These are phyloP conservation scores for Naegleria lovaniensis DNA, from an alignment of 208 protist species.

Conservation along the genomic window DNA sequence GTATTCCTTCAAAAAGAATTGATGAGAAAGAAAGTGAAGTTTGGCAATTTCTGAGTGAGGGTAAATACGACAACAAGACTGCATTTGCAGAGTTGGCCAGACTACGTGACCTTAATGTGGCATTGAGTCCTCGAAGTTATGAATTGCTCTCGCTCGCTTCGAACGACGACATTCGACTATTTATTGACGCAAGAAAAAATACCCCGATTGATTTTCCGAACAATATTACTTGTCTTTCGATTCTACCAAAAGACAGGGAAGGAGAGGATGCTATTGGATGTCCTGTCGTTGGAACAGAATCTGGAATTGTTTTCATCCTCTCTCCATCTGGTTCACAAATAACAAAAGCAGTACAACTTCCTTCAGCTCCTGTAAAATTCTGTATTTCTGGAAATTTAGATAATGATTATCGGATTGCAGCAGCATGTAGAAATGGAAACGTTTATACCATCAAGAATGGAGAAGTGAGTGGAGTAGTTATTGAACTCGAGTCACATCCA, in stretches of 20 bases:
- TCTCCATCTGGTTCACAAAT: slow-evolving; percentile 52
- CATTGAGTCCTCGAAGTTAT: neutral
- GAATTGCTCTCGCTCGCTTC: neutral
- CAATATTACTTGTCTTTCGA: slow-evolving; percentile 72
- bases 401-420: slow-evolving; percentile 80
- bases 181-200: neutral
- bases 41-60: slow-evolving; percentile 30
- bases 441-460: slow-evolving; percentile 85
- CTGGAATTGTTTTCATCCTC: slow-evolving; percentile 67
- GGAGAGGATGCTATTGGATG: slow-evolving; percentile 56
- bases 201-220: slow-evolving; percentile 8
- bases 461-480: slow-evolving; percentile 58
- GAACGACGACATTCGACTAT: neutral
- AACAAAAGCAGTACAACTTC: slow-evolving; percentile 56
- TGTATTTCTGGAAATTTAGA: slow-evolving; percentile 60
- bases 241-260: slow-evolving; percentile 56
- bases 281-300: slow-evolving; percentile 83
- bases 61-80: neutral
- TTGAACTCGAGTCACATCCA: slow-evolving; percentile 75
- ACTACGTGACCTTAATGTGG: neutral
- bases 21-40: neutral
- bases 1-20: slow-evolving; percentile 51
- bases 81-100: neutral
- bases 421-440: slow-evolving; percentile 74
- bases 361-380: slow-evolving; percentile 60